Evolutionary conservation across 2,329 filamentous ascomycete species (phyloP), one percentile per base, ranked within the genome.

Genomic region (Chrysoporthe austroafricana): DNA sequence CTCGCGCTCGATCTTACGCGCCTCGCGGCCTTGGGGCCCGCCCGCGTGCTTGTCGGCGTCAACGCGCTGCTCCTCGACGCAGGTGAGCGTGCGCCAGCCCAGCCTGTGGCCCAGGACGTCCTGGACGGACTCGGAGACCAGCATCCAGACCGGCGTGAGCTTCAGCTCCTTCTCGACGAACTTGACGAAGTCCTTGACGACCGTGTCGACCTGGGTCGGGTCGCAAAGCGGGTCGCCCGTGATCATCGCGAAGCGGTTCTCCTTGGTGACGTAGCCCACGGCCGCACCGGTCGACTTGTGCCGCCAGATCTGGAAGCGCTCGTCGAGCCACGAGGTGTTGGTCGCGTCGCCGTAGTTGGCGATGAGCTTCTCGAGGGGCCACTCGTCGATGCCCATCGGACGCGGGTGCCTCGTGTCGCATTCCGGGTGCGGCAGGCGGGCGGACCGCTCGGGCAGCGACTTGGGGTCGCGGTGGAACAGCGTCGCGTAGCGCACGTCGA

Each of bases 341-440:
- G 93, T 94, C 1, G 94, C 93, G 78, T 97, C 94, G 70, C 94
- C 94, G 73, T 97, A 97, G 78, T 97, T 97, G 75, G 93, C 93
- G 77, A 97, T 94, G 54, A 97, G 88, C 76, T 97, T 91, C 76
- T 94, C 92, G 5, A 97, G 77, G 0, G 92, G 85, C 39, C 64
- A 70, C 2, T 70, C 43, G 16, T 64, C 63, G 5, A 16, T 11
- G 8, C 79, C 86, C 75, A 81, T 84, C 66, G 79, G 83, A 72
- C 79, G 72, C 13, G 79, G 79, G 59, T 77, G 76, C 72, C 81
- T 85, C 0, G 94, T 97, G 75, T 94, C 94, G 7, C 94, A 91
- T 72, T 97, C 92, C 3, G 93, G 93, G 76, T 97, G 94, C 3
- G 93, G 89, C n/a, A 97, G 84, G 70, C 86, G 82, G 65, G 87